Evolutionary conservation across 768 basidiomycete species (phyloP).

Genomic region (Saitozyma podzolica): DNA sequence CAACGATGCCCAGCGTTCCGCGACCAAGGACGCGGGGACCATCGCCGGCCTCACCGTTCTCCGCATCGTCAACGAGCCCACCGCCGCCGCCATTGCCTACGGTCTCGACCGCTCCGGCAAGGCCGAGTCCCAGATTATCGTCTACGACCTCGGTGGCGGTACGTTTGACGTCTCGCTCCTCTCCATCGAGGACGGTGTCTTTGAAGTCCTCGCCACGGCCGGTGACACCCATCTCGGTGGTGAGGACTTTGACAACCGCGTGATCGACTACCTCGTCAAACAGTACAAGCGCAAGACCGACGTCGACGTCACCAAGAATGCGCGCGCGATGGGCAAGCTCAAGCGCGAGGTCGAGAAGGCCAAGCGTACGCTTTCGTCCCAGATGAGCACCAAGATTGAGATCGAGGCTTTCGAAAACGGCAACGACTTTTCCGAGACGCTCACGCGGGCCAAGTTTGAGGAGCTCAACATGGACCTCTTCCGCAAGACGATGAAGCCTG

Average conservation of each 20-base stretch:
- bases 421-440: conserved; percentile 87
- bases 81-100: conserved; percentile 94
- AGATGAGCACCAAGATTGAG: conserved; percentile 87
- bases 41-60: conserved; percentile 94
- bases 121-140: conserved; percentile 91
- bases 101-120: conserved; percentile 92
- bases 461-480: conserved; percentile 98
- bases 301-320: conserved; percentile 74
- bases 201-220: conserved; percentile 96
- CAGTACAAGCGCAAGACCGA: conserved; percentile 95
- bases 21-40: conserved; percentile 94
- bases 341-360: conserved; percentile 93
- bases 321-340: conserved; percentile 82
- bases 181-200: conserved; percentile 95
- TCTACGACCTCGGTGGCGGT: conserved; percentile 98
- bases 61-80: conserved; percentile 99
- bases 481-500: conserved; percentile 99
- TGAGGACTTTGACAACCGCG: conserved; percentile 97
- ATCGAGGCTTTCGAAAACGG: conserved; percentile 95
- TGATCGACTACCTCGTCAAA: conserved; percentile 94
- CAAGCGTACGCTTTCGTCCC: conserved; percentile 87
- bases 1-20: conserved; percentile 98
- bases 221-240: conserved; percentile 98
- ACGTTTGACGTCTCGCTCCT: conserved; percentile 97
- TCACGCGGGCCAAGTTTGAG: conserved; percentile 98